phyloP scores from a whole-genome alignment of 1,139 yeast species.

The Zygosaccharomyces sapae region DNA sequence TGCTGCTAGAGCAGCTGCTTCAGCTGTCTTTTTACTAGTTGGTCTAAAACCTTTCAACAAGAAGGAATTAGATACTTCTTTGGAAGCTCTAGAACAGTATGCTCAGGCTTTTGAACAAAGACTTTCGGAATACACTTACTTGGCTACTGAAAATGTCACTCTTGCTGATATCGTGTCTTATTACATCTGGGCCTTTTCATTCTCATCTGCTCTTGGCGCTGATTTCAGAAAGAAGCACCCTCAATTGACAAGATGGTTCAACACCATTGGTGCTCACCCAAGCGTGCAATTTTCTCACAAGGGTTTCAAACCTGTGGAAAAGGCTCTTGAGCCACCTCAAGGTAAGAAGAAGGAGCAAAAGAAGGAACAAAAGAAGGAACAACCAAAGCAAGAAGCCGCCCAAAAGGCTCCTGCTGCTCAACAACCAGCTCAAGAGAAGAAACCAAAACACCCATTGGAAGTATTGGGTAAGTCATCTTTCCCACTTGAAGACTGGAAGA shows the following conservation, averaged over 20 bases:
- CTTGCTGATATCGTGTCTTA: slow-evolving; percentile 71
- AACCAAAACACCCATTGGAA: slow-evolving; percentile 91
- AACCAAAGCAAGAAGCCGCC: slow-evolving; percentile 37
- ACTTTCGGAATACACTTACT: slow-evolving; percentile 67
- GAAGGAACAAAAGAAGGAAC: slow-evolving; percentile 41
- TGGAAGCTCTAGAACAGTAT: slow-evolving; percentile 39
- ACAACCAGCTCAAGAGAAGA: slow-evolving; percentile 42
- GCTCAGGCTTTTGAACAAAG: slow-evolving; percentile 51
- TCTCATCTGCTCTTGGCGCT: slow-evolving; percentile 55
- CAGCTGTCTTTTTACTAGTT: slow-evolving; percentile 35
- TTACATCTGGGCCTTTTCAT: slow-evolving; percentile 51
- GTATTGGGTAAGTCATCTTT: slow-evolving; percentile 69
- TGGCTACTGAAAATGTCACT: slow-evolving; percentile 81
- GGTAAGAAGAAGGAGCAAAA: slow-evolving; percentile 57
- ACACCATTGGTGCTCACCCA: slow-evolving; percentile 59
- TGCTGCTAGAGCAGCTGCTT: slow-evolving; percentile 42
- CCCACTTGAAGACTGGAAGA: slow-evolving; percentile 91
- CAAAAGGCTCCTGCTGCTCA: slow-evolving; percentile 37
- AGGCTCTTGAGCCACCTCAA: slow-evolving; percentile 56
- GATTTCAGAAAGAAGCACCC: slow-evolving; percentile 70
- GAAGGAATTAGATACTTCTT: slow-evolving; percentile 57
- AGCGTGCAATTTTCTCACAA: slow-evolving; percentile 44
- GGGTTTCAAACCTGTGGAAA: slow-evolving; percentile 53
- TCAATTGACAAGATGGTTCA: slow-evolving; percentile 71
- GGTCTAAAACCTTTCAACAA: slow-evolving; percentile 64